Percentiles rank a stretch among this genome's conserved stretches.
Conservation (phyloP, 257 asterid genomes). For the Cordia subcordata region DNA sequence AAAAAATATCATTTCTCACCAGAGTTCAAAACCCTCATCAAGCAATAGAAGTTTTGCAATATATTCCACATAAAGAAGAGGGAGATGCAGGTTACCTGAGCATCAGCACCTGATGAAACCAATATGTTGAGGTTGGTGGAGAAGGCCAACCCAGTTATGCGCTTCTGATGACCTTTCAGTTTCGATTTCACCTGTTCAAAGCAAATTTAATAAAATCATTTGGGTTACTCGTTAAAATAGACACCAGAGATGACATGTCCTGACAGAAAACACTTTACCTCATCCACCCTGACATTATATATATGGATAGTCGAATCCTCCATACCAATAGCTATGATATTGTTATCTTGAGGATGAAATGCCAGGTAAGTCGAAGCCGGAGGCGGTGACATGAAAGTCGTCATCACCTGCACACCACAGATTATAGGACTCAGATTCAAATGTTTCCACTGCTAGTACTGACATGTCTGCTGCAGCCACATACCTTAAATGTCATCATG, state of each 20-base stretch:
- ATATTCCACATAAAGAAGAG: constrained; percentile 2
- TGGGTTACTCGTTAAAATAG: neutral
- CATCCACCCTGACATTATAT: constrained; percentile 87
- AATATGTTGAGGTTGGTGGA: constrained; percentile 76
- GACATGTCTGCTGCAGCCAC: neutral
- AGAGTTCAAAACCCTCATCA: no score
- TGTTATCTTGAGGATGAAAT: constrained; percentile 94
- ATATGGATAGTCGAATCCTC: constrained; percentile 98
- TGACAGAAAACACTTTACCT: constrained; percentile 35
- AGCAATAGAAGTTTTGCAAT: no score
- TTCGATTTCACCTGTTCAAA: constrained; percentile 64
- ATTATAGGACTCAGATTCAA: constrained; percentile 9
- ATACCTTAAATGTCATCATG: constrained; percentile 38
- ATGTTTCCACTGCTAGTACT: neutral
- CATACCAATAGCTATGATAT: constrained; percentile 93
- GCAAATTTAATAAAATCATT: constrained; percentile 9
- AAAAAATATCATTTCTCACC: no score
- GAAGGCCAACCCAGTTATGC: constrained; percentile 86
- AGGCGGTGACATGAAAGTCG: constrained; percentile 98
- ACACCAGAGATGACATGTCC: neutral
- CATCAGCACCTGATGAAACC: constrained; percentile 96
- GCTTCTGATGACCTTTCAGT: constrained; percentile 86
- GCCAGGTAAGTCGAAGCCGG: constrained; percentile 93
- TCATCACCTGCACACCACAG: constrained; percentile 58
- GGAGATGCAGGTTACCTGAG: constrained; percentile 51